Conservation (phyloP, 805 yeast genomes). For the Scheffersomyces amazonensis region DNA sequence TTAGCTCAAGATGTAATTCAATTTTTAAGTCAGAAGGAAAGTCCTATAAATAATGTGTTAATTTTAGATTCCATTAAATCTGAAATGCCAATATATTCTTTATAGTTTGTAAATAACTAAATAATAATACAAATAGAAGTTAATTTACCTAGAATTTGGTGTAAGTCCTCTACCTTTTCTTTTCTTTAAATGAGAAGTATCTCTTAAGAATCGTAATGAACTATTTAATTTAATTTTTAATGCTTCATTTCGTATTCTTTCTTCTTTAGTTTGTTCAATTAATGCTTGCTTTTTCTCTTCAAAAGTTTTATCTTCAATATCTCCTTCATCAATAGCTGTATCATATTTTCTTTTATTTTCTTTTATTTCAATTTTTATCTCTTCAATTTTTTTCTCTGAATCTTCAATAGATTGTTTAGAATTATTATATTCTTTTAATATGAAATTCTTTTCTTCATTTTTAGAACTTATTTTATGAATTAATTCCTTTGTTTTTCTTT, state of each 20-base stretch:
- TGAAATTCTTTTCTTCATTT: slow-evolving; percentile 61
- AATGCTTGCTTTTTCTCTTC: slow-evolving; percentile 16
- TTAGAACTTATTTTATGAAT: slow-evolving; percentile 45
- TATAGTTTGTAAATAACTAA: slow-evolving; percentile 21
- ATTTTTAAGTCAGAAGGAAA: slow-evolving; percentile 67
- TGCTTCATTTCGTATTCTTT: slow-evolving; percentile 18
- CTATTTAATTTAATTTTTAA: slow-evolving; percentile 26
- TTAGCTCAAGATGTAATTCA: slow-evolving; percentile 90
- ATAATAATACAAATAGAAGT: neutral
- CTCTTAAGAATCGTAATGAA: slow-evolving; percentile 32
- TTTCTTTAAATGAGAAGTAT: slow-evolving; percentile 40
- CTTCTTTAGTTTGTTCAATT: slow-evolving; percentile 19
- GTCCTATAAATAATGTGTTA: slow-evolving; percentile 79
- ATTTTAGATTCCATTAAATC: slow-evolving; percentile 69
- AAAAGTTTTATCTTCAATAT: slow-evolving; percentile 17
- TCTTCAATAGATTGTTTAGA: slow-evolving; percentile 50
- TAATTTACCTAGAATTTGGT: slow-evolving; percentile 17
- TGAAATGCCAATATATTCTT: slow-evolving; percentile 72
- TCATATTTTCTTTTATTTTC: slow-evolving; percentile 17
- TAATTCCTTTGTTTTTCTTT: slow-evolving; percentile 42
- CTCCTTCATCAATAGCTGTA: slow-evolving; percentile 16
- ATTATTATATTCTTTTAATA: slow-evolving; percentile 54
- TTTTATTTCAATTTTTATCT: slow-evolving; percentile 15
- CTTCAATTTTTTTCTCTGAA: slow-evolving; percentile 30
- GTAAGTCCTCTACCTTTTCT: slow-evolving; percentile 39